Evolutionary conservation across 1,284 basidiomycete genomes (phyloP).

Genomic region (Cutaneotrichosporon sp.): DNA sequence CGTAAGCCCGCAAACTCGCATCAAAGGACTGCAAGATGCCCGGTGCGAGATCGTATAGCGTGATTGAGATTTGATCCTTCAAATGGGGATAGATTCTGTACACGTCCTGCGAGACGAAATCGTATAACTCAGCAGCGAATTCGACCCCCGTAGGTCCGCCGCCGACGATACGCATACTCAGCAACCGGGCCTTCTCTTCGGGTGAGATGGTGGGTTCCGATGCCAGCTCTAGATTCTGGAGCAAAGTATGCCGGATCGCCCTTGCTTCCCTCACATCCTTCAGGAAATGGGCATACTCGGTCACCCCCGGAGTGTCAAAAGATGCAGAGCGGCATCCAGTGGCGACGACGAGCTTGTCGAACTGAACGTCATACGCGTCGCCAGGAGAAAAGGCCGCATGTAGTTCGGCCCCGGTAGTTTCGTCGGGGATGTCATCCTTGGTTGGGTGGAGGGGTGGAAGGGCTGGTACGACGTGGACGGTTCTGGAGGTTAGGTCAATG

Average conservation of each 20-base stretch:
- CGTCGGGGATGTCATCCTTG: conserved; percentile 12
- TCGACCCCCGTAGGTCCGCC: conserved; percentile 65
- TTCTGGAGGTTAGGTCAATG: conserved; percentile 64
- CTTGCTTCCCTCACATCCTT: conserved; percentile 80
- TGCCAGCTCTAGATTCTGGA: conserved; percentile 77
- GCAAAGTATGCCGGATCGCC: conserved; percentile 72
- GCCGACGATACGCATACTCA: conserved; percentile 79
- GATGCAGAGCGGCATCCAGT: conserved; percentile 81
- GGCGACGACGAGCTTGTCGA: conserved; percentile 79
- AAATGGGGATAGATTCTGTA: conserved; percentile 62
- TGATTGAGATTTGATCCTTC: conserved; percentile 65
- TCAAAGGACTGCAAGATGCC: conserved; percentile 79
- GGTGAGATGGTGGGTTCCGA: conserved; percentile 68
- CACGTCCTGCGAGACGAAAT: conserved; percentile 53
- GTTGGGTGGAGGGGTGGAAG: conserved; percentile 29
- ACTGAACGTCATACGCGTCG: conserved; percentile 59
- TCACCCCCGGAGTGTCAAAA: conserved; percentile 62
- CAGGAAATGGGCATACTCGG: conserved; percentile 74
- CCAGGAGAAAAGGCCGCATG: conserved; percentile 24
- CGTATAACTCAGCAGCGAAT: conserved; percentile 80
- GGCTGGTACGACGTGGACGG: conserved; percentile 54
- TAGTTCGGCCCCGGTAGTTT: conserved; percentile 49
- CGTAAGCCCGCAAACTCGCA: conserved; percentile 61
- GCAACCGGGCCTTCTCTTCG: conserved; percentile 63
- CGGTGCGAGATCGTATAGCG: conserved; percentile 75